Evolutionary conservation across 768 basidiomycete genomes (phyloP).

Genomic region (Rubroboletus satanas): DNA sequence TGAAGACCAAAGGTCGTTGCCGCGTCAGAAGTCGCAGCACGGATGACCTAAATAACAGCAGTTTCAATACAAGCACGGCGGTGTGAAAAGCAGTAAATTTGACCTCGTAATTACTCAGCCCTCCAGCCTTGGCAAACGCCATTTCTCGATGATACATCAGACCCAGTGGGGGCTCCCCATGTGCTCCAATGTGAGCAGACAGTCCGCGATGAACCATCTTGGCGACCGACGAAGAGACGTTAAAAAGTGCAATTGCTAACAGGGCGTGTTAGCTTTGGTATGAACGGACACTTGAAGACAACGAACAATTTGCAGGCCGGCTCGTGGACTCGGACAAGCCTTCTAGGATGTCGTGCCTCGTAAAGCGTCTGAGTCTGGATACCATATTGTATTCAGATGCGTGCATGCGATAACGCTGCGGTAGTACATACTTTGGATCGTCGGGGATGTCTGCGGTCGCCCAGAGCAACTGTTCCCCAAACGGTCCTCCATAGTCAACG

Average conservation of each 20-base stretch:
- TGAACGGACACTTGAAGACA: not conserved
- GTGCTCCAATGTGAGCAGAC: slow-evolving; percentile 64
- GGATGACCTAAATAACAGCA: slow-evolving; percentile 45
- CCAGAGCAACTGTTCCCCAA: slow-evolving; percentile 69
- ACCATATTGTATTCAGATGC: not conserved
- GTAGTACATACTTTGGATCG: slow-evolving; percentile 53
- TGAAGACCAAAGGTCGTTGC: slow-evolving; percentile 64
- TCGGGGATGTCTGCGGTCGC: slow-evolving; percentile 60
- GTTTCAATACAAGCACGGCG: not conserved
- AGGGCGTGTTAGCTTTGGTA: not conserved
- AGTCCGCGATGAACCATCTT: slow-evolving; percentile 66
- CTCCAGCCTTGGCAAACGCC: slow-evolving; percentile 59
- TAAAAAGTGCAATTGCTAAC: slow-evolving; percentile 61
- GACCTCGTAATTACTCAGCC: slow-evolving; percentile 69
- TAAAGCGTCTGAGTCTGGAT: slow-evolving; percentile 56
- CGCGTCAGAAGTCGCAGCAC: slow-evolving; percentile 63
- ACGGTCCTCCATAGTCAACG: slow-evolving; percentile 72
- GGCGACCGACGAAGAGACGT: slow-evolving; percentile 63
- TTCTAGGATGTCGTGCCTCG: slow-evolving; percentile 62
- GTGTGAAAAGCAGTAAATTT: not conserved
- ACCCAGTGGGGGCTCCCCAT: slow-evolving; percentile 69
- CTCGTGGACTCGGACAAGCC: slow-evolving; percentile 55
- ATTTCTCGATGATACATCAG: slow-evolving; percentile 78
- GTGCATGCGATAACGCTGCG: not conserved
- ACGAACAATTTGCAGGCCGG: slow-evolving; percentile 56